Evolutionary conservation across 768 basidiomycete species (phyloP).

Genomic region (Chalciporus chontae): DNA sequence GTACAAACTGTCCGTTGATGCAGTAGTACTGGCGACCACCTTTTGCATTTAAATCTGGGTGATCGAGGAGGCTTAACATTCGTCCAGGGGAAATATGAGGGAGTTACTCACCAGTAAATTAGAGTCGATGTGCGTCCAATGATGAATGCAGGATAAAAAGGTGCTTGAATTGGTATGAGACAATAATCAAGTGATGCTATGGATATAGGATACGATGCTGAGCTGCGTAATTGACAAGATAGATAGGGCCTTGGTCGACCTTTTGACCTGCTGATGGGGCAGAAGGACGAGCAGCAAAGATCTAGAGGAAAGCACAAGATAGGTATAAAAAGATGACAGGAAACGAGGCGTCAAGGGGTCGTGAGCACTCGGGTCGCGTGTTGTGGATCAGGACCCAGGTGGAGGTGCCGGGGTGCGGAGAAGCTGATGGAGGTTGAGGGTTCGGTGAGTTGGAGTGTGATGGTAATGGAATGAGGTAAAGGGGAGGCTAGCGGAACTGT

Average conservation of each 20-base stretch:
- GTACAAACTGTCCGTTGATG: conserved; percentile 33
- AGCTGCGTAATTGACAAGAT: conserved; percentile 37
- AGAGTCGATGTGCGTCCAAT: conserved; percentile 39
- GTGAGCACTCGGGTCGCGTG: conserved; percentile 48
- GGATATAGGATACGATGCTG: conserved; percentile 40
- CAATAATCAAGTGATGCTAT: conserved; percentile 48
- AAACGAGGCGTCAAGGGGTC: conserved; percentile 50
- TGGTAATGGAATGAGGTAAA: conserved; percentile 52
- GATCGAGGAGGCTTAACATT: conserved; percentile 23
- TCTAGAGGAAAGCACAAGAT: conserved; percentile 41
- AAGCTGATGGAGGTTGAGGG: conserved; percentile 37
- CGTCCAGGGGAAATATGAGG: conserved; percentile 9
- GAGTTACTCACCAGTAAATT: conserved; percentile 44
- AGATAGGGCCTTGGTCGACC: conserved; percentile 37
- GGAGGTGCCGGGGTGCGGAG: conserved; percentile 25
- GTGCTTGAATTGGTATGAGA: conserved; percentile 39
- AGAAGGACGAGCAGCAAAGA: conserved; percentile 37
- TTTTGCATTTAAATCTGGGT: conserved; percentile 64
- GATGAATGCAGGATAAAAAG: conserved; percentile 49
- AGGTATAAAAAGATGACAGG: conserved; percentile 50
- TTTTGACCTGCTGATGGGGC: conserved; percentile 32
- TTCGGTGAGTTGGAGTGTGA: conserved; percentile 32
- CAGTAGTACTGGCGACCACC: conserved; percentile 58
- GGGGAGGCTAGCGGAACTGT: conserved; percentile 48
- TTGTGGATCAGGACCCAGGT: conserved; percentile 31